Base-by-base conservation (phyloP, 2,329 filamentous ascomycete species). In the Cylindrodendrum hubeiense region DNA sequence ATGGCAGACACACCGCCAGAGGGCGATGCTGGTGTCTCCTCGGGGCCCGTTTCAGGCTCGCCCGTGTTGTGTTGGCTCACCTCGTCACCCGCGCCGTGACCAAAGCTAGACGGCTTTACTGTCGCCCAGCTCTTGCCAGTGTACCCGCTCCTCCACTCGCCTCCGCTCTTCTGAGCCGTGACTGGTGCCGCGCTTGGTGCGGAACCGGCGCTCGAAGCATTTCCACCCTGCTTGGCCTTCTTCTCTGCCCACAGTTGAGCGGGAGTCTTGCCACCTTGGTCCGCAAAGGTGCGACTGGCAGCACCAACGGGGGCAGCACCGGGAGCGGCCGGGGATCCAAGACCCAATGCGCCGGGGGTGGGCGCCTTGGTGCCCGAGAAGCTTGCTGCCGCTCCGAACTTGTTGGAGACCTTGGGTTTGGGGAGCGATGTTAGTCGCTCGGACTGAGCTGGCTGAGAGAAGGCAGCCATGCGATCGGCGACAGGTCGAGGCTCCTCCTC, bases 181-280 rank as follows among this genome's bases (percentile, higher is more conserved):
- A 94, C 82, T 1, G 90, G 86, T 43, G 88, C 81, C n/a, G 86
- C 75, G 3, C 80, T 74, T 7, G 80, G 68, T 24, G 83, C 77
- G 56, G 81, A 76, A 46, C 86, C 76, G 21, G 83, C 78, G 54
- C 84, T 79, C 78, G 82, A 58, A 62, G 71, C 70, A 63, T 72
- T 83, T 49, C 87, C 90, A 55, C 91, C 87, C 78, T 96, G 90
- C 66, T 90, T 91, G 39, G 93, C 95, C 84, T 98, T 98, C 84
- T 95, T 97, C 84, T 99, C 96, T 0, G 95, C 95, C 96, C 96
- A 99, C 37, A 97, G 83, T 79, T 99, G 96, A 30, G 96, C 95
- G 7, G 96, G 96, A 5, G 96, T 98, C 85, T 98, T 99, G 67
- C 96, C 96, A 68, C 93, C 95, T 79, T 97, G 86, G 71, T 98